A percentile compares a stretch with the other conserved stretches of the same genome.
Evolutionary conservation across 192 early-diverging fungal species (phyloP).

Genomic region (Umbelopsis ramanniana): DNA sequence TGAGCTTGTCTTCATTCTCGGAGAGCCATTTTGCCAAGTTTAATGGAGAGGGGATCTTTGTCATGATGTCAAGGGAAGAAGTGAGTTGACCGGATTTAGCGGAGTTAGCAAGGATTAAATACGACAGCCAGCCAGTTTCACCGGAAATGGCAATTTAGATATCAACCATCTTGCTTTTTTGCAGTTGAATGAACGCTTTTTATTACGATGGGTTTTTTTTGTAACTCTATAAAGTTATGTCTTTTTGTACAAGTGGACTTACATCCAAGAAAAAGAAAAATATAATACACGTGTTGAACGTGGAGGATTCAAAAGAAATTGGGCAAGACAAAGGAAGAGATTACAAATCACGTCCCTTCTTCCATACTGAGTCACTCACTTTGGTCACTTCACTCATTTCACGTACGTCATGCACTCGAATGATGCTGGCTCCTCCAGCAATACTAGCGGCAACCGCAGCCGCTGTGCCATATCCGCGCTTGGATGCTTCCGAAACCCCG

Average conservation of each 20-base stretch:
- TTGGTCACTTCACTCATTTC: slow-evolving; percentile 91
- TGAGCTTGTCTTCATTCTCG: slow-evolving; percentile 78
- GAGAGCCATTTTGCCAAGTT: slow-evolving; percentile 91
- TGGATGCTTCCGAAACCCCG: slow-evolving; percentile 65
- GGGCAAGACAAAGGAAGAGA: neutral
- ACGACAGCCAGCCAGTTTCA: neutral
- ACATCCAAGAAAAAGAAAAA: neutral
- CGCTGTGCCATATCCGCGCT: slow-evolving; percentile 87
- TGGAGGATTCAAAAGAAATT: neutral
- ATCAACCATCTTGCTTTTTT: neutral
- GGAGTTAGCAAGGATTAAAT: neutral
- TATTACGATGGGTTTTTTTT: neutral
- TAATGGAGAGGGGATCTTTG: slow-evolving; percentile 60
- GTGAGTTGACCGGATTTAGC: neutral
- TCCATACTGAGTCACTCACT: slow-evolving; percentile 77
- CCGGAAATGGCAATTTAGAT: neutral
- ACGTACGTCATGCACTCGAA: slow-evolving; percentile 94
- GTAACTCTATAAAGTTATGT: neutral
- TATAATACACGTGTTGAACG: slow-evolving; percentile 26
- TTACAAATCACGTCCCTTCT: slow-evolving; percentile 16
- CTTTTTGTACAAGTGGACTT: slow-evolving; percentile 16
- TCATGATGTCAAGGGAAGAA: slow-evolving; percentile 6
- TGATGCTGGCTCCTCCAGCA: slow-evolving; percentile 78
- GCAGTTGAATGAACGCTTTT: slow-evolving; percentile 19
- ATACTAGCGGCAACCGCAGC: slow-evolving; percentile 84